Evolutionary conservation across 345 rosid genomes (phyloP).

Genomic region (Gossypium rotundifolium): DNA sequence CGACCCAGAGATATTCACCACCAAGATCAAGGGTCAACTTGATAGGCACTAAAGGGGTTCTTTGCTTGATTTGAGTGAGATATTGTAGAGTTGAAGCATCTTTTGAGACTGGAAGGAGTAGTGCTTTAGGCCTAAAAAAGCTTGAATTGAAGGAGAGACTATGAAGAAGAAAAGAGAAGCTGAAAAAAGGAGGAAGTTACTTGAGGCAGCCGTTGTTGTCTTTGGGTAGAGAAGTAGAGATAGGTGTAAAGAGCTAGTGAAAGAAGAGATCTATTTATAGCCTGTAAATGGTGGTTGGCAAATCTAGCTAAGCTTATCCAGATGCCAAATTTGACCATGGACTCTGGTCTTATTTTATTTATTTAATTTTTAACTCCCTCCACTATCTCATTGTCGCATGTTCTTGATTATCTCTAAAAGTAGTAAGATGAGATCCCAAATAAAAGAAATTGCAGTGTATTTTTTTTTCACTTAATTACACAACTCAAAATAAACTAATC

Average conservation of each 20-base stretch:
- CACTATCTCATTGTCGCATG: too few species aligned
- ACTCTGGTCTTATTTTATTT: neutral
- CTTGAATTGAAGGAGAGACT: neutral
- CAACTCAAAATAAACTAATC: too few species aligned
- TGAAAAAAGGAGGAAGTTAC: neutral
- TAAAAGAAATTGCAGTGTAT: too few species aligned
- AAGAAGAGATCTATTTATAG: neutral
- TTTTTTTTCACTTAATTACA: too few species aligned
- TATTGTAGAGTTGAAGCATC: constrained; percentile 22
- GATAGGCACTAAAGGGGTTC: constrained; percentile 1
- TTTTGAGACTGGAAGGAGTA: constrained; percentile 11
- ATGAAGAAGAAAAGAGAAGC: neutral
- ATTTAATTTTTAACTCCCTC: too few species aligned
- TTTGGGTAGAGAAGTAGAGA: neutral
- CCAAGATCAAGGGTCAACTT: neutral
- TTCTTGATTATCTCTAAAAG: too few species aligned
- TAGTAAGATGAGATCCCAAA: too few species aligned
- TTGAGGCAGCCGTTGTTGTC: neutral
- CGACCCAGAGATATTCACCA: neutral
- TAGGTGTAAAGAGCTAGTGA: neutral
- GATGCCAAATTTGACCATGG: neutral
- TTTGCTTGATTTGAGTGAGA: constrained; percentile 19
- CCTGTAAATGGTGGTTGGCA: neutral
- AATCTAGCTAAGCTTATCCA: neutral
- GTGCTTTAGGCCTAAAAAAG: neutral